Evolutionary conservation across 257 asterid species (phyloP).

Genomic region (Solanum pinnatisectum): DNA sequence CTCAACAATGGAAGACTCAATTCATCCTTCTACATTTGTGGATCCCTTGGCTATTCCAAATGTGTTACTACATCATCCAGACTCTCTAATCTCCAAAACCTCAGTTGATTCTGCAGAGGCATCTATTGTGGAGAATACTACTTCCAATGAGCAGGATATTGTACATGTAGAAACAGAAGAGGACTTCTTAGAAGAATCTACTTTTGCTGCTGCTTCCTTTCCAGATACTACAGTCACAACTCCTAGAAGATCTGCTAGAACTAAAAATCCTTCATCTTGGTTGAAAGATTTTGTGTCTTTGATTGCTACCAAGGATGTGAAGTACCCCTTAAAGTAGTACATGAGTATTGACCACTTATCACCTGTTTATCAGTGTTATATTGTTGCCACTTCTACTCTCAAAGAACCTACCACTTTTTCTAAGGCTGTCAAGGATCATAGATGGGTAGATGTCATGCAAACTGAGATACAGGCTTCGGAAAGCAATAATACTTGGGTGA

Average conservation of each 20-base stretch:
- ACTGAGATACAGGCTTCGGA: not conserved
- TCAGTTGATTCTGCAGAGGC: too few relatives aligned
- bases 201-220: not conserved
- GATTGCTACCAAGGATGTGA: not conserved
- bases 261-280: not conserved
- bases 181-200: not conserved
- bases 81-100: not conserved
- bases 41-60: not conserved
- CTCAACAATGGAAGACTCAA: not conserved
- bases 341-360: not conserved
- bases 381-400: too few relatives aligned
- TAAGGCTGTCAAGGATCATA: too few relatives aligned
- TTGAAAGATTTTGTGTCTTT: not conserved
- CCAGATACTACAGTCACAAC: not conserved
- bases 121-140: too few relatives aligned
- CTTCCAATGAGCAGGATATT: not conserved
- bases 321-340: not conserved
- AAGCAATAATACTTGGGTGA: too few relatives aligned
- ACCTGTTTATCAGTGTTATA: not conserved
- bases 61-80: not conserved
- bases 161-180: not conserved
- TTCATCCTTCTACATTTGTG: not conserved
- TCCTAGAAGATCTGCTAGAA: too few relatives aligned
- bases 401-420: not conserved
- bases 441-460: not conserved